phyloP scores from a whole-genome alignment of 140 eudicot species.

The Erigeron philadelphicus region DNA sequence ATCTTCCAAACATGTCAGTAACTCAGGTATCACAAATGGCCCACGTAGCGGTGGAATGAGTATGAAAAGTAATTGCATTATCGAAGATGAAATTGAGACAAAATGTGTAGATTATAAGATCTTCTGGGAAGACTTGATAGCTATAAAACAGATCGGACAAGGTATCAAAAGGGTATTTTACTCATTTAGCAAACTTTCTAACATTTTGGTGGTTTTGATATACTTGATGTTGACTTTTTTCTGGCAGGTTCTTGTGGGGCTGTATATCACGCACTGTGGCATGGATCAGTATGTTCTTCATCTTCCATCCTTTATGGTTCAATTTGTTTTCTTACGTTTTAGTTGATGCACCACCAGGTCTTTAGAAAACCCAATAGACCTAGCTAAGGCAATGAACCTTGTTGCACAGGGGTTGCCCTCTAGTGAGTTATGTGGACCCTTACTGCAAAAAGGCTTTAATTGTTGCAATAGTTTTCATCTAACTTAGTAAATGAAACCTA shows the following conservation, averaged over 20 bases:
- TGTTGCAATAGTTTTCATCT: neutral
- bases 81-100: constrained; percentile 47
- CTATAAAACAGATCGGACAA: constrained; percentile 72
- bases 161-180: constrained; percentile 30
- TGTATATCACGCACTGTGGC: neutral
- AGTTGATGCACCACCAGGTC: neutral
- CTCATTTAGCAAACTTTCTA: neutral
- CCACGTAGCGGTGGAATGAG: constrained; percentile 55
- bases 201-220: constrained; percentile 10
- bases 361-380: no score
- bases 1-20: constrained; percentile 31
- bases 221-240: no score
- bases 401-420: no score
- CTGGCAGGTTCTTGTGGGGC: neutral
- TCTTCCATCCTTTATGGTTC: constrained; percentile 17
- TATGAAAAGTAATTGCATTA: constrained; percentile 48
- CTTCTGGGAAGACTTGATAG: constrained; percentile 69
- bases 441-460: neutral
- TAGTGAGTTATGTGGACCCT: neutral
- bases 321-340: neutral
- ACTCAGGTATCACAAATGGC: constrained; percentile 51
- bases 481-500: neutral
- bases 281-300: constrained; percentile 15
- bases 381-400: no score
- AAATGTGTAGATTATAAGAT: constrained; percentile 61